Evolutionary conservation across 2,329 filamentous ascomycete genomes (phyloP).

Genomic region (Aschersonia sp.): DNA sequence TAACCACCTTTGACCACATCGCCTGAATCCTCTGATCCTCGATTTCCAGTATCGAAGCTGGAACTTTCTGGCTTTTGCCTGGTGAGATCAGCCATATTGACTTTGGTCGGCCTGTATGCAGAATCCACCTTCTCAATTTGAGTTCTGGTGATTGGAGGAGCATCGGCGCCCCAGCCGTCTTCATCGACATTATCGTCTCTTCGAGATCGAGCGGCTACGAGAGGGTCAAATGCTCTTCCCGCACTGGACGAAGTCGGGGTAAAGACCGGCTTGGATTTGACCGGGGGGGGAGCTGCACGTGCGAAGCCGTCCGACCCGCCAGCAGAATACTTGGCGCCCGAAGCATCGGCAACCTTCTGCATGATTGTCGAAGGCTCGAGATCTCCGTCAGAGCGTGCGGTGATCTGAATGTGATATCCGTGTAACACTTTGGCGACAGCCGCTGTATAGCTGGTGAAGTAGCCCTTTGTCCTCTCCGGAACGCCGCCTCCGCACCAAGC

Average conservation of each 20-base stretch:
- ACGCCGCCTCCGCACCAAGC: constrained; percentile 97
- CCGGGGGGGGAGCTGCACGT: constrained; percentile 45
- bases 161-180: constrained; percentile 92
- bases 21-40: constrained; percentile 25
- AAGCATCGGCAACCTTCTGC: constrained; percentile 87
- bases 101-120: constrained; percentile 89
- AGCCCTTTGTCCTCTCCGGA: constrained; percentile 95
- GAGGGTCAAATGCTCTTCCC: constrained; percentile 45
- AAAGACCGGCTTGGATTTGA: constrained; percentile 83
- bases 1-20: constrained; percentile 77
- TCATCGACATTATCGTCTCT: constrained; percentile 49
- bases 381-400: constrained; percentile 80
- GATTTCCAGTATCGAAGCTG: constrained; percentile 34
- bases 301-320: constrained; percentile 41
- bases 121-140: constrained; percentile 84
- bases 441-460: constrained; percentile 88
- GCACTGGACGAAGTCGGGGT: constrained; percentile 52
- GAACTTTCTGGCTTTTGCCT: constrained; percentile 56
- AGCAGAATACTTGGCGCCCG: constrained; percentile 82
- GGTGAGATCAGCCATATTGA: constrained; percentile 77
- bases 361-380: constrained; percentile 78
- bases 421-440: constrained; percentile 86
- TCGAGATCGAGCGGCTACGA: constrained; percentile 50
- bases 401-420: constrained; percentile 96
- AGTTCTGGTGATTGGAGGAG: constrained; percentile 74